Percentiles rank a stretch among this genome's conserved stretches.
Evolutionary conservation across 2,329 filamentous ascomycete genomes (phyloP).

Genomic region (Mollisiaceae sp.): DNA sequence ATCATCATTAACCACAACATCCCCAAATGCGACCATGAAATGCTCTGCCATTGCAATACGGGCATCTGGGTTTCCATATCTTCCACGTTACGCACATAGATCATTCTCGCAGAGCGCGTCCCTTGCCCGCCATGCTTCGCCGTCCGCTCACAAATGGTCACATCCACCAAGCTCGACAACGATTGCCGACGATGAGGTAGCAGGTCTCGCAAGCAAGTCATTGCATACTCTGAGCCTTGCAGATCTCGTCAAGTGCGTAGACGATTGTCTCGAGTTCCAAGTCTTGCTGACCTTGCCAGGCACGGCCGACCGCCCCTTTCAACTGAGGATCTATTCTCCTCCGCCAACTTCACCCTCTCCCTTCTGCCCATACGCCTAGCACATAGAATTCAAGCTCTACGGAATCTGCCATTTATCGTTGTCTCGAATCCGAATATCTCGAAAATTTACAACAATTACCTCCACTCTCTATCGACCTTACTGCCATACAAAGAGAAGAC

Average conservation of each 20-base stretch:
- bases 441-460: constrained; percentile 94
- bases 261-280: too few species aligned
- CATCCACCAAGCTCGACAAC: constrained; percentile 53
- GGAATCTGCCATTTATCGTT: constrained; percentile 95
- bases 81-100: too few species aligned
- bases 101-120: too few species aligned
- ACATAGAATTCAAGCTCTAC: constrained; percentile 89
- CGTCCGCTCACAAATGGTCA: constrained; percentile 45
- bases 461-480: constrained; percentile 89
- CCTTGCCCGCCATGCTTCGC: constrained; percentile 37
- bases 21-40: too few species aligned
- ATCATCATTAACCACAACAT: too few species aligned
- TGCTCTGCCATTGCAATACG: too few species aligned
- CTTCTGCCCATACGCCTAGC: constrained; percentile 91
- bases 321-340: constrained; percentile 79
- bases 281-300: too few species aligned
- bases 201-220: constrained; percentile 75
- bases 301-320: constrained; percentile 84
- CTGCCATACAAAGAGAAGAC: constrained; percentile 69
- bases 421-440: constrained; percentile 97
- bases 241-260: constrained; percentile 79
- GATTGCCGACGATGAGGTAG: constrained; percentile 76
- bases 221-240: constrained; percentile 83
- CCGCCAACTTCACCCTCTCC: constrained; percentile 93
- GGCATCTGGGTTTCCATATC: too few species aligned